phyloP scores from a whole-genome alignment of 345 rosid genomes.

The Pugionium dolabratum region DNA sequence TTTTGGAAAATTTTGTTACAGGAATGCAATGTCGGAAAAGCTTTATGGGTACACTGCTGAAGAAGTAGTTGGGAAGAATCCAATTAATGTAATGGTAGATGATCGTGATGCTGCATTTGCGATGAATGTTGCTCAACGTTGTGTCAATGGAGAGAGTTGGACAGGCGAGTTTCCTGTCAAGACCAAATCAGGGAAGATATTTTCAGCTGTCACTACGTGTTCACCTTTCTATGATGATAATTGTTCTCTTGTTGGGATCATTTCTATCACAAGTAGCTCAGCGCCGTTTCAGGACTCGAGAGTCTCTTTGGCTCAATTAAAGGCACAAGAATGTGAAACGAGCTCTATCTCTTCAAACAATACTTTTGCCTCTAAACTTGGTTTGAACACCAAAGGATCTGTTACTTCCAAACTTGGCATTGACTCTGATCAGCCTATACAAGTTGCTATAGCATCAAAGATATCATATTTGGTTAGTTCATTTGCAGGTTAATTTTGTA shows the following conservation, averaged over 20 bases:
- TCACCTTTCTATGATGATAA: conserved; percentile 81
- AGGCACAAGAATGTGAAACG: conserved; percentile 50
- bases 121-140: conserved; percentile 50
- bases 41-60: conserved; percentile 77
- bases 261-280: conserved; percentile 67
- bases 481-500: conserved; percentile 13
- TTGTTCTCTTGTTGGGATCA: conserved; percentile 69
- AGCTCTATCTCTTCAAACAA: conserved; percentile 51
- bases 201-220: conserved; percentile 61
- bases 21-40: conserved; percentile 82
- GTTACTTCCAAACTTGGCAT: conserved; percentile 76
- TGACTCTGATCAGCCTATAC: conserved; percentile 89
- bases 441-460: conserved; percentile 78
- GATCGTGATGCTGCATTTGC: conserved; percentile 43
- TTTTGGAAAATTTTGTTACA: conserved; percentile 38
- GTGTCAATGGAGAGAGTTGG: conserved; percentile 76
- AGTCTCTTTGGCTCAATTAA: conserved; percentile 39
- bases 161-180: conserved; percentile 82
- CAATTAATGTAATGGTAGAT: background rate
- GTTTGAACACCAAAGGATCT: conserved; percentile 33
- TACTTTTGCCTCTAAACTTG: conserved; percentile 55
- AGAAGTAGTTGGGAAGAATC: conserved; percentile 70
- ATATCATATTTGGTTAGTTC: conserved; percentile 84
- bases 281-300: conserved; percentile 51
- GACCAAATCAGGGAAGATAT: conserved; percentile 69